A percentile compares a stretch with the other conserved stretches of the same genome.
phyloP scores from a whole-genome alignment of 768 basidiomycete genomes.

The Termitomyces sp. region DNA sequence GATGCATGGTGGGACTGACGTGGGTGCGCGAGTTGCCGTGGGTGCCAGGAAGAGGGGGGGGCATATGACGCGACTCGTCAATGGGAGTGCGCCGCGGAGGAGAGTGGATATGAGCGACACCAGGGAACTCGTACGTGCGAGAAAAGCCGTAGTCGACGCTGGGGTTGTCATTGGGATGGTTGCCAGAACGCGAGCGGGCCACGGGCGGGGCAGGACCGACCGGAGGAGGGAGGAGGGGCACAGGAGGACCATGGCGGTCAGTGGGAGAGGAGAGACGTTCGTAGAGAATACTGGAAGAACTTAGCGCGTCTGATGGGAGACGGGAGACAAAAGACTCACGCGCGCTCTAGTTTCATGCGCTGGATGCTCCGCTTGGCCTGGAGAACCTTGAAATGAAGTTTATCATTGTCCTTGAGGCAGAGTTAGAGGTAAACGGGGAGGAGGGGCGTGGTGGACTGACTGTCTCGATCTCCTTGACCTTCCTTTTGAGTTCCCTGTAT shows the following conservation, averaged over 20 bases:
- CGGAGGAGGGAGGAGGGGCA: too few relatives aligned
- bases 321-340: conserved; percentile 47
- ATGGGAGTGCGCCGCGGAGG: conserved; percentile 33
- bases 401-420: conserved; percentile 74
- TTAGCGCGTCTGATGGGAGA: conserved; percentile 16
- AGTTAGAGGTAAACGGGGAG: conserved; percentile 12
- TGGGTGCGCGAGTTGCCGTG: conserved; percentile 26
- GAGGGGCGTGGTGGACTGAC: conserved; percentile 38
- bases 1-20: conserved; percentile 38
- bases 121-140: conserved; percentile 33
- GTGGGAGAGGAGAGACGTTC: conserved; percentile 66
- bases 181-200: conserved; percentile 23
- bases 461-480: conserved; percentile 81
- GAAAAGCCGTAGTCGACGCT: conserved; percentile 43
- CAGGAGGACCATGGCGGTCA: conserved; percentile 27
- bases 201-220: conserved; percentile 28
- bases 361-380: conserved; percentile 80
- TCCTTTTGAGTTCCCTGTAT: conserved; percentile 84
- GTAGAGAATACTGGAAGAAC: conserved; percentile 54
- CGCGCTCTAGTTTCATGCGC: conserved; percentile 83
- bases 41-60: conserved; percentile 35
- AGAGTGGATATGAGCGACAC: conserved; percentile 24
- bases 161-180: conserved; percentile 28
- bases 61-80: conserved; percentile 42
- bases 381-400: conserved; percentile 75